phyloP scores from a whole-genome alignment of 2,329 filamentous ascomycete genomes.

The Talaromyces verruculosus region DNA sequence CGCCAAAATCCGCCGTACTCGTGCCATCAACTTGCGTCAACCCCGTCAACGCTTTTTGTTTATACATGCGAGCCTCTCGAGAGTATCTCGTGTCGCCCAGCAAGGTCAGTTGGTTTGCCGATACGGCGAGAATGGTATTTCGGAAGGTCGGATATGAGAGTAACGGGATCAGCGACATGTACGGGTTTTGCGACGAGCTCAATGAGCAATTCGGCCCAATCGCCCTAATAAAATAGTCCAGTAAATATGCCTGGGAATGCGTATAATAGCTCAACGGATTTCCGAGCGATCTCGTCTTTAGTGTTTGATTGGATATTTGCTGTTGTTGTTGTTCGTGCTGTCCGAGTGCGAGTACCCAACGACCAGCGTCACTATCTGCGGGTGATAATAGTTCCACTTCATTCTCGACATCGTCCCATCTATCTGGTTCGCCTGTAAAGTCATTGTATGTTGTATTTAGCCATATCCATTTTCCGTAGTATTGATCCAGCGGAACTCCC shows the following conservation, averaged over 20 bases:
- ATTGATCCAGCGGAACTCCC: constrained; percentile 19
- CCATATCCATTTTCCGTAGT: constrained; percentile 29
- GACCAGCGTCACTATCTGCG: constrained; percentile 9
- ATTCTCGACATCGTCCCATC: constrained; percentile 4
- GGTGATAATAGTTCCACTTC: constrained; percentile 19
- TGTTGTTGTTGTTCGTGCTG: constrained; percentile 15
- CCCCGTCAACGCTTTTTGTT: constrained; percentile 29
- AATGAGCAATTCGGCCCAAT: constrained; percentile 35
- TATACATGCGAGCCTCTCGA: constrained; percentile 29
- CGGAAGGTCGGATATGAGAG: constrained; percentile 25
- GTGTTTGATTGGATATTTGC: background rate
- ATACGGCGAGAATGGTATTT: constrained; percentile 31
- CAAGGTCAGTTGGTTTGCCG: constrained; percentile 32
- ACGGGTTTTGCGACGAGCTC: constrained; percentile 32
- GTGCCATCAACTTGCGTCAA: constrained; percentile 27
- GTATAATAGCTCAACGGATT: constrained; percentile 11
- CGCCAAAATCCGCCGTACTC: constrained; percentile 25
- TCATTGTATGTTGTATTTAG: constrained; percentile 29
- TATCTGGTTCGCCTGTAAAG: constrained; percentile 18
- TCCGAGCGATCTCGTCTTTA: constrained; percentile 9
- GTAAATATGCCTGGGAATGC: constrained; percentile 24
- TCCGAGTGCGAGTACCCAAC: constrained; percentile 8
- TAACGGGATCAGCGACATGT: constrained; percentile 28
- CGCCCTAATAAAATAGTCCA: constrained; percentile 32
- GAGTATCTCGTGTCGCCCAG: constrained; percentile 28